phyloP scores from a whole-genome alignment of 2,329 filamentous ascomycete genomes.

The Hypoxylon sp. region DNA sequence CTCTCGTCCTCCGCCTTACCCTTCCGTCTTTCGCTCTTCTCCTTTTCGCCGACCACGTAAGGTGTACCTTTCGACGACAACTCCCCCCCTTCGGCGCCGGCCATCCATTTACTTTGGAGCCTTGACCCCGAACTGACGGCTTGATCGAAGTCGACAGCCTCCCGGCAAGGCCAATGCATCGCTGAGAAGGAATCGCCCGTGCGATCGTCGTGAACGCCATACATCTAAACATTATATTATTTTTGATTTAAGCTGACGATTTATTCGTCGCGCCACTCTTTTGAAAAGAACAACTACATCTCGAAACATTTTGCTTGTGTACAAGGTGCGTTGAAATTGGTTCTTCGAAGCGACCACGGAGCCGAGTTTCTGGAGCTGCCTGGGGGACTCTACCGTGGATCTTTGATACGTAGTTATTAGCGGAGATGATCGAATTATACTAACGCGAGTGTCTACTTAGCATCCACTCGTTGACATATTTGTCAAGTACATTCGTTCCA shows the following conservation, averaged over 20 bases:
- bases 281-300: constrained; percentile 43
- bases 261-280: constrained; percentile 54
- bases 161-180: constrained; percentile 47
- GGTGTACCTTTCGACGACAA: constrained; percentile 53
- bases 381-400: constrained; percentile 43
- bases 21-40: constrained; percentile 51
- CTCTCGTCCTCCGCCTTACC: constrained; percentile 46
- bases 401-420: constrained; percentile 33
- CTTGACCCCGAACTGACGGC: constrained; percentile 43
- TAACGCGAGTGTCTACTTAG: constrained; percentile 42
- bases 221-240: constrained; percentile 37
- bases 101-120: constrained; percentile 45
- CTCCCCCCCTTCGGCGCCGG: constrained; percentile 46
- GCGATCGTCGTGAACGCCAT: constrained; percentile 45
- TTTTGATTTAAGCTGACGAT: constrained; percentile 49
- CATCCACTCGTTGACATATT: constrained; percentile 57
- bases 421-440: constrained; percentile 24
- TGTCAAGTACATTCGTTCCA: constrained; percentile 63
- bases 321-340: constrained; percentile 47
- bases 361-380: constrained; percentile 25
- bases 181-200: constrained; percentile 47
- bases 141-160: constrained; percentile 35
- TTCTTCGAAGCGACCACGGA: constrained; percentile 13
- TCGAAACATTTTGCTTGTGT: constrained; percentile 44
- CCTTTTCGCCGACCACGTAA: constrained; percentile 52